Evolutionary conservation across 257 asterid species (phyloP), one percentile per base, ranked within the genome.

Genomic region (Ligustrum vulgare): DNA sequence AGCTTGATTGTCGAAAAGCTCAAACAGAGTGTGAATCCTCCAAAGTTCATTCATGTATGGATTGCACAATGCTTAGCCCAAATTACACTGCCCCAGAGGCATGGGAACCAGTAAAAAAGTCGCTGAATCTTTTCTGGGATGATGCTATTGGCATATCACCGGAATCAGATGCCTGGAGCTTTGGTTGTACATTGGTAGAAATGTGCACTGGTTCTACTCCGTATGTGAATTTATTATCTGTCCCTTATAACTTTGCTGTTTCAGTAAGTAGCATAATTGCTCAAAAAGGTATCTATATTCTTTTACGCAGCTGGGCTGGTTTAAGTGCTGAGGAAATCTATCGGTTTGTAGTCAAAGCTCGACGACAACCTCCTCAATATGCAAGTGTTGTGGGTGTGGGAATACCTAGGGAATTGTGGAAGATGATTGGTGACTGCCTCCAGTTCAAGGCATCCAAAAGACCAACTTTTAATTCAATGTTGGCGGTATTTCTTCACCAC

Each of bases 151-250:
- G 99, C 84, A 93, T 95, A 79, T 95, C 99, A 54, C 81, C 89
- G 2, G 99, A 95, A 82, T 95, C 99, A 65, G 99, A 95, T 82
- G 93, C 99, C 81, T 95, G 99, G 99, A 95, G 99, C 89, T 95
- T 95, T 84, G 99, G 99, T 70, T 95, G 99, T 77, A 95, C 99
- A 58, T 80, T 95, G 86, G 98, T 92, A 73, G 98, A 95, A 85
- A 95, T 95, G 99, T 95, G 99, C 89, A 95, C 99, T 32, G 99
- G 99, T 84, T 82, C 96, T 84, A 86, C 88, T 76, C 99, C 99
- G 99, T 95, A 93, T 71, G 99, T 90, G 80, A 43, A 78, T 62
- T 69, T 76, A 43, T 15, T n/a, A n/a, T 25, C 69, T 73, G 0
- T 49, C 63, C 32, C 69, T n/a, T 71, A 68, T 69, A 36, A 67